Conservation (phyloP, 345 rosid genomes). For the Trapa incisa region DNA sequence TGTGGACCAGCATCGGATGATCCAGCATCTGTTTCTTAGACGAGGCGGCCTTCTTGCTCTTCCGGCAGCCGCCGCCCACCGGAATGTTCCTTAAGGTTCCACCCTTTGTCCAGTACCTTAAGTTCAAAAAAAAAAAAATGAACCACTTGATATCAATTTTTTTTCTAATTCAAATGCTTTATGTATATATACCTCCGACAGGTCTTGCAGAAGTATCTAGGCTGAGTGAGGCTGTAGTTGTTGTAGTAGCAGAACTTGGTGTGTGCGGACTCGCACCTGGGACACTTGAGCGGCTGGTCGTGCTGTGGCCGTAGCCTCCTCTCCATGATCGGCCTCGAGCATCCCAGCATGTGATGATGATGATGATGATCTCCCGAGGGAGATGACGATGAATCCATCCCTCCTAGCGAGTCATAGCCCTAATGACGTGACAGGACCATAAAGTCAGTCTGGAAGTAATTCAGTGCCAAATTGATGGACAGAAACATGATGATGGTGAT, state of each 20-base stretch:
- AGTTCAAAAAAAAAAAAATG: no score
- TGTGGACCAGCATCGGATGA: slow-evolving; percentile 17
- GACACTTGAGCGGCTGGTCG: slow-evolving; percentile 87
- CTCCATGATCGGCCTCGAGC: slow-evolving; percentile 85
- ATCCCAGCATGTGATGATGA: slow-evolving; percentile 32
- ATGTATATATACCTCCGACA: slow-evolving; percentile 37
- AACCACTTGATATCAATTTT: no score
- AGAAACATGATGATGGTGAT: not conserved
- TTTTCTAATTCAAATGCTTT: no score
- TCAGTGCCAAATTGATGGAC: not conserved
- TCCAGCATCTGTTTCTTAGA: slow-evolving; percentile 30
- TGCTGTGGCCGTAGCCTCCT: slow-evolving; percentile 84
- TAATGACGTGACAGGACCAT: slow-evolving; percentile 7
- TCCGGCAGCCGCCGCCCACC: slow-evolving; percentile 92
- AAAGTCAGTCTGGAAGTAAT: not conserved
- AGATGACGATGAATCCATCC: slow-evolving; percentile 67
- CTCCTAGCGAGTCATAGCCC: slow-evolving; percentile 33
- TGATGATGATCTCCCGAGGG: slow-evolving; percentile 39
- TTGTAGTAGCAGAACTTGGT: slow-evolving; percentile 98
- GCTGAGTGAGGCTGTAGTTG: slow-evolving; percentile 96
- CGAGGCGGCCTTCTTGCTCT: slow-evolving; percentile 51
- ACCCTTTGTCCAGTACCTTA: slow-evolving; percentile 87
- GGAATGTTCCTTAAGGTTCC: slow-evolving; percentile 93
- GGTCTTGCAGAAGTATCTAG: slow-evolving; percentile 94
- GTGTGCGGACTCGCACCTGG: slow-evolving; percentile 85